These are phyloP conservation scores for Globisporangium polare DNA, from an alignment of 352 stramenopile species.

Conservation along the genomic window DNA sequence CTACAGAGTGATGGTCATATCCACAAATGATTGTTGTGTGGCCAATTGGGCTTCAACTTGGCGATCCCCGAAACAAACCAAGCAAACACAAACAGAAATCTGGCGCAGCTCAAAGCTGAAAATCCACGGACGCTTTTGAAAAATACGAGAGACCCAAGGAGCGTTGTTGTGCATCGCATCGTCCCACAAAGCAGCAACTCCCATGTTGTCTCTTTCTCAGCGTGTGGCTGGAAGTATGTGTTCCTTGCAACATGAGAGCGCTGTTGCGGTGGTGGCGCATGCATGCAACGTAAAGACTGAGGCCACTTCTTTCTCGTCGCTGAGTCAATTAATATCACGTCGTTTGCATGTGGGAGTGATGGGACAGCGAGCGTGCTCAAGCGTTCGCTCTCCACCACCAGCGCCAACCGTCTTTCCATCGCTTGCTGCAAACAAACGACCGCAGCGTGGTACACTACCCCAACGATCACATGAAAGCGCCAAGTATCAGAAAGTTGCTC, in stretches of 20 bases:
- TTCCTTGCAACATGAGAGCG: background rate
- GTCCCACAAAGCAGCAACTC: background rate
- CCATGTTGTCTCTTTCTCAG: background rate
- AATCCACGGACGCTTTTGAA: conserved; percentile 5
- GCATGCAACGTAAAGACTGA: conserved; percentile 1
- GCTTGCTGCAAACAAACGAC: background rate
- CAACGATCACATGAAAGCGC: conserved; percentile 11
- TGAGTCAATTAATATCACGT: conserved; percentile 14
- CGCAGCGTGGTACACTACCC: conserved; percentile 1
- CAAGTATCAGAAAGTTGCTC: conserved; percentile 16
- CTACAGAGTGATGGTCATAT: conserved; percentile 8
- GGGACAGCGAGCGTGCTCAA: background rate
- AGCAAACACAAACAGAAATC: background rate
- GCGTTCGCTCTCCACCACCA: background rate
- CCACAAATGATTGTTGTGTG: conserved; percentile 5
- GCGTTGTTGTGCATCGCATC: conserved; percentile 1
- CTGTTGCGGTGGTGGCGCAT: background rate
- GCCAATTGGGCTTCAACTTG: background rate
- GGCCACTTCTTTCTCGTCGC: background rate
- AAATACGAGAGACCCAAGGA: background rate
- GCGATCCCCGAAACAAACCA: conserved; percentile 4
- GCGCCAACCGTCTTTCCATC: conserved; percentile 5
- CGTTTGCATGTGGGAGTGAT: background rate
- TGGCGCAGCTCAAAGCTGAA: background rate
- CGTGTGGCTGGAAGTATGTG: background rate